Conservation (phyloP, 208 protist genomes). For the Angomonas deanei region DNA sequence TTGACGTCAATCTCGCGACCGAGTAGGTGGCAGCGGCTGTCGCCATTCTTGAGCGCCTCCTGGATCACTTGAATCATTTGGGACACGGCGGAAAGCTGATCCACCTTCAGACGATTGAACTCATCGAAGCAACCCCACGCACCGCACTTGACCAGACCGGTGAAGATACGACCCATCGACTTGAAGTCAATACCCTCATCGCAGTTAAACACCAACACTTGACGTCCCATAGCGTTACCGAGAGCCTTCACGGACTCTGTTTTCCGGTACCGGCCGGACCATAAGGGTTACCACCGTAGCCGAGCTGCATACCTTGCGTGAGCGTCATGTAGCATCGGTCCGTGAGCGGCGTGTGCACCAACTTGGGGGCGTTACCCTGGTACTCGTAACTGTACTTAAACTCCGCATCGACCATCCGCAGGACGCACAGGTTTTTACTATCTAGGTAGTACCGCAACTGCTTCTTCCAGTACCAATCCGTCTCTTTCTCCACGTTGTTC, state of each 20-base stretch:
- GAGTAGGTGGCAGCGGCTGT: constrained; percentile 83
- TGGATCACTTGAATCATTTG: constrained; percentile 99
- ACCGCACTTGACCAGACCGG: constrained; percentile 97
- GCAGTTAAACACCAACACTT: constrained; percentile 99
- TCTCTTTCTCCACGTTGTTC: constrained; percentile 68
- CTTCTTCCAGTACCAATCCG: constrained; percentile 96
- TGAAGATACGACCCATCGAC: constrained; percentile 98
- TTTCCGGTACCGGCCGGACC: constrained; percentile 98
- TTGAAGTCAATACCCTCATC: constrained; percentile 99
- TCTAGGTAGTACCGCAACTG: constrained; percentile 95
- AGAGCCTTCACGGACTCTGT: constrained; percentile 99
- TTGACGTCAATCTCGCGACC: constrained; percentile 92
- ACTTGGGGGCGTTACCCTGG: constrained; percentile 97
- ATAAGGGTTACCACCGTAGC: constrained; percentile 98
- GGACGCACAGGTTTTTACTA: constrained; percentile 49
- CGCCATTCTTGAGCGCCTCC: constrained; percentile 93
- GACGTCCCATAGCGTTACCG: constrained; percentile 95
- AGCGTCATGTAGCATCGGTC: constrained; percentile 98
- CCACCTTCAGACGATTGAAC: constrained; percentile 98
- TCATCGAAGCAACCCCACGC: constrained; percentile 99
- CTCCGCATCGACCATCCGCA: constrained; percentile 93
- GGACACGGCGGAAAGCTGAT: constrained; percentile 97
- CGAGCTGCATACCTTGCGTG: constrained; percentile 97
- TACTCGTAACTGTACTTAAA: constrained; percentile 99
- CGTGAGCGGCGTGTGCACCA: constrained; percentile 98